phyloP scores from a whole-genome alignment of 495 filamentous ascomycete genomes.

The Cercophora sp. region DNA sequence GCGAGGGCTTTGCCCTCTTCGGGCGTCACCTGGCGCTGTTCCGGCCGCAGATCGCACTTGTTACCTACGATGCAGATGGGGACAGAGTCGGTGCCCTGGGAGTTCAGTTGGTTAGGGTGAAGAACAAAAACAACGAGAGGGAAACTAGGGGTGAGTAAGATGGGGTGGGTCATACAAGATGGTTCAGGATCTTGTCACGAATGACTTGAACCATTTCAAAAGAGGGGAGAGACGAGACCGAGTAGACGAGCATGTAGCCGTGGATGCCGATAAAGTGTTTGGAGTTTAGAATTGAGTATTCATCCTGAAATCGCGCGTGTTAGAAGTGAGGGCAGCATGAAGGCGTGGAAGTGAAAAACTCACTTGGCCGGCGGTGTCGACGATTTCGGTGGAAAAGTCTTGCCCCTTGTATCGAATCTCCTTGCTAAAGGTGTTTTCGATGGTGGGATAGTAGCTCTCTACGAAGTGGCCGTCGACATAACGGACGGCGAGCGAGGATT shows the following conservation, averaged over 20 bases:
- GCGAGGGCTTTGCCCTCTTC: conserved; percentile 79
- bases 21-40: conserved; percentile 84
- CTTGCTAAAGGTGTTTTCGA: conserved; percentile 97
- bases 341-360: conserved; percentile 17
- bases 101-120: background rate
- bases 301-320: conserved; percentile 58
- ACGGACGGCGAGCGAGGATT: conserved; percentile 95
- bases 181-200: conserved; percentile 94
- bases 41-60: conserved; percentile 88
- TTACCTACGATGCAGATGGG: conserved; percentile 95
- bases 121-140: too few species aligned
- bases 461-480: conserved; percentile 98
- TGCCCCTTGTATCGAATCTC: conserved; percentile 87
- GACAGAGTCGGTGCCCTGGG: conserved; percentile 86
- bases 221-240: conserved; percentile 83
- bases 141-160: background rate
- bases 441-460: conserved; percentile 97
- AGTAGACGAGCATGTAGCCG: conserved; percentile 98
- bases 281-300: conserved; percentile 95
- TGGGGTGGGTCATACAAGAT: conserved; percentile 57
- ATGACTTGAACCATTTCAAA: conserved; percentile 97
- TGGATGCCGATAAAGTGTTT: conserved; percentile 99
- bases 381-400: conserved; percentile 94
- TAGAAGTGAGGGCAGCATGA: background rate
- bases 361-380: conserved; percentile 98